Conservation (phyloP, 352 stramenopile species). For the Globisporangium barbulae region DNA sequence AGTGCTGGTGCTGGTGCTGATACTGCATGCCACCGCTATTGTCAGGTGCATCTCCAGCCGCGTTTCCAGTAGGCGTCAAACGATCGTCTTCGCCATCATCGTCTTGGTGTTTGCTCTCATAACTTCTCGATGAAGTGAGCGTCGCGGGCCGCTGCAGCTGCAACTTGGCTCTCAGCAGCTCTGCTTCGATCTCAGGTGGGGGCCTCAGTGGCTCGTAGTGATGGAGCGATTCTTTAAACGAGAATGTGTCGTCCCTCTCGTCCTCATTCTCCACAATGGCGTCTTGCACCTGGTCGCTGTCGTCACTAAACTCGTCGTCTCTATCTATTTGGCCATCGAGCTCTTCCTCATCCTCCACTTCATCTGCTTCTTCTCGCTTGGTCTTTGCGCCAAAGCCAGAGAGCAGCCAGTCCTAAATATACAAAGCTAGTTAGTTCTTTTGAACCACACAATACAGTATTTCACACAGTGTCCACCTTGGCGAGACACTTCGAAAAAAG, state of each 20-base stretch:
- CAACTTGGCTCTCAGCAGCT: conserved; percentile 33
- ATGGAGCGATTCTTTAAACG: conserved; percentile 20
- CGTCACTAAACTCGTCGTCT: conserved; percentile 10
- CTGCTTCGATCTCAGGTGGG: conserved; percentile 41
- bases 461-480: not conserved
- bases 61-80: not conserved
- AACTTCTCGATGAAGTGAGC: not conserved
- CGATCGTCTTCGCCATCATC: not conserved
- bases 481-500: not conserved
- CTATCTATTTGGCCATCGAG: conserved; percentile 14
- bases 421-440: not conserved
- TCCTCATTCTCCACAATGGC: not conserved
- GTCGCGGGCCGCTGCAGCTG: conserved; percentile 17
- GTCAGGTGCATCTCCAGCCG: not conserved
- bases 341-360: conserved; percentile 18
- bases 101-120: not conserved
- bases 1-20: not conserved
- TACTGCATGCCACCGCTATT: not conserved
- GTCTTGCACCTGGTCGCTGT: conserved; percentile 3
- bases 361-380: conserved; percentile 9
- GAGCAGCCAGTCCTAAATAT: conserved; percentile 23
- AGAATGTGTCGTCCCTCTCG: conserved; percentile 3
- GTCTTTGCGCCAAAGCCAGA: conserved; percentile 9
- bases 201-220: conserved; percentile 33
- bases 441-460: not conserved